Percentiles rank a stretch among this genome's conserved stretches.
phyloP scores from a whole-genome alignment of 352 stramenopile species.

The Lagenidium giganteum region DNA sequence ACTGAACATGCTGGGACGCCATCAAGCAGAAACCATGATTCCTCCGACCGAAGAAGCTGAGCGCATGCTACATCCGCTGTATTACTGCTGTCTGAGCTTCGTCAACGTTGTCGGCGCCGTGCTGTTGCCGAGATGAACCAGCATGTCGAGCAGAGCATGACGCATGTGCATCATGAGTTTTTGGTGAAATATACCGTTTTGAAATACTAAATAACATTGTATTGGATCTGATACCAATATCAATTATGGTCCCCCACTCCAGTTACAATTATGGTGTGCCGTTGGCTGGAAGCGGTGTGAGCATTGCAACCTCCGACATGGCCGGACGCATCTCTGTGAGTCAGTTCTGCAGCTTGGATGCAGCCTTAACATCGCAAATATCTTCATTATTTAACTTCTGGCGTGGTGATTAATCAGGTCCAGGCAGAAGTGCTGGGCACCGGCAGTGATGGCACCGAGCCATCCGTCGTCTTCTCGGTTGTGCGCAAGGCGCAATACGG shows the following conservation, averaged over 20 bases:
- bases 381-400: not conserved
- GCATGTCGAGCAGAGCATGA: no score
- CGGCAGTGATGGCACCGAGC: conserved; percentile 58
- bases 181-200: no score
- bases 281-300: no score
- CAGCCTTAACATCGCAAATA: not conserved
- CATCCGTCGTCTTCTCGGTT: conserved; percentile 62
- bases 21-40: conserved; percentile 43
- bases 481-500: conserved; percentile 63
- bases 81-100: conserved; percentile 80
- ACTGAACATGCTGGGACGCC: conserved; percentile 48
- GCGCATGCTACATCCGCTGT: conserved; percentile 21
- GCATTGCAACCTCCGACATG: no score
- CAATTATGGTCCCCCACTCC: no score
- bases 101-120: conserved; percentile 22
- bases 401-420: conserved; percentile 25
- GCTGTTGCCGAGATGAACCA: not conserved
- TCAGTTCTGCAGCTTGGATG: not conserved
- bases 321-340: conserved; percentile 5
- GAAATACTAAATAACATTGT: no score
- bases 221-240: no score
- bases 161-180: no score
- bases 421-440: conserved; percentile 55
- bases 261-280: no score
- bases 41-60: conserved; percentile 28